Conservation (phyloP, 768 basidiomycete species). For the Chalciporus piperatus region DNA sequence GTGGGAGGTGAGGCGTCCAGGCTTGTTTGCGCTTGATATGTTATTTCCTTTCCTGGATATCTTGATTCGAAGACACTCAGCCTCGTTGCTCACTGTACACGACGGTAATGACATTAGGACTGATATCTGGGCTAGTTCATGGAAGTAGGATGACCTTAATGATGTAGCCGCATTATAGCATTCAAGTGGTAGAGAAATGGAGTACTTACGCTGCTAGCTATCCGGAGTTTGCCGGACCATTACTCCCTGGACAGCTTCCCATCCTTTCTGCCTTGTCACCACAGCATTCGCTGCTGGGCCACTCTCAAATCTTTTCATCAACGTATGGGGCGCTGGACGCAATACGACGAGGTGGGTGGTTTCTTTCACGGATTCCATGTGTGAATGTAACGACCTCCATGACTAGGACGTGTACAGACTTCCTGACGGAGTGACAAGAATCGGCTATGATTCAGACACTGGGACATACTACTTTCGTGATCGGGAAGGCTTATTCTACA, state of each 20-base stretch:
- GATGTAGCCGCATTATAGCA: no score
- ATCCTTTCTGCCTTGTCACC: background rate
- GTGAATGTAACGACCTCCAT: constrained; percentile 1
- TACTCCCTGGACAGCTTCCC: background rate
- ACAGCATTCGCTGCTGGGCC: constrained; percentile 18
- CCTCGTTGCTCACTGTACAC: background rate
- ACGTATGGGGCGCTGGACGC: constrained; percentile 38
- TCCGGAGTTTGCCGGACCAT: constrained; percentile 21
- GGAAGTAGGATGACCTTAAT: no score
- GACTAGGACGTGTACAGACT: constrained; percentile 50
- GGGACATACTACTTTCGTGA: constrained; percentile 65
- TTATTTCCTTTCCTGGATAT: constrained; percentile 14
- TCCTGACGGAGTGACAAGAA: constrained; percentile 54
- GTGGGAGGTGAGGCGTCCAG: constrained; percentile 1
- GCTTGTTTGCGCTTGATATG: constrained; percentile 21
- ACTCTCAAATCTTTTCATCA: constrained; percentile 2
- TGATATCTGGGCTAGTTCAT: no score
- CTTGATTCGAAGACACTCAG: background rate
- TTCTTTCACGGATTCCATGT: background rate
- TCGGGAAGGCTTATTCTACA: constrained; percentile 49
- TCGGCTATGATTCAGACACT: constrained; percentile 75
- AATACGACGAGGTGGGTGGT: constrained; percentile 31
- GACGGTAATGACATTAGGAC: no score
- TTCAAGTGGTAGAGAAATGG: no score
- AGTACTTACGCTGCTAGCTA: no score